Base-by-base conservation (phyloP, 163 green algal species). In the Scenedesmus sp. region DNA sequence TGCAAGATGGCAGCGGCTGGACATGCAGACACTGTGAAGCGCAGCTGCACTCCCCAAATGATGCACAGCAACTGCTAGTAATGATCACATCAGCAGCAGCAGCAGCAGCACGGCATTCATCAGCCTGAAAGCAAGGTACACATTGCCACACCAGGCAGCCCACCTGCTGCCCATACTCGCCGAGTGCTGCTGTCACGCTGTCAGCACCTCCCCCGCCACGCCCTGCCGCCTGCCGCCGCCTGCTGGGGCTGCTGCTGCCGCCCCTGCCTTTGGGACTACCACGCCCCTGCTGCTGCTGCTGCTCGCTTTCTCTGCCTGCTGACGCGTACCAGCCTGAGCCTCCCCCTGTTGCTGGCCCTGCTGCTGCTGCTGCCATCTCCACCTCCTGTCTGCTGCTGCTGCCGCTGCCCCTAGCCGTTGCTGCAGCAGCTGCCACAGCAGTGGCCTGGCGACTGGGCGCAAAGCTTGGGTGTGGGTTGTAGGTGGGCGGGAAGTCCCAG, bases 401-500 rank as follows among this genome's bases (percentile, higher is more conserved):
- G 26, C 26, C 13, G 60, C 73, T 66, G 77, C 76, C 20, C 76
- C n/a, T 85, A 3, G 76, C 76, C 12, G 26, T 15, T 13, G 1
- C 0, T 23, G 20, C 82, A 55, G 23, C 82, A 8, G 54, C 20
- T 56, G 82, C 0, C 8, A 16, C 46, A 26, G 23, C 82, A 9
- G 20, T 87, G 82, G 4, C 26, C 84, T 59, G 56, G 34, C 23
- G 79, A n/a, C n/a, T 79, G 23, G 70, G 70, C 23, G 70, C 74
- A 6, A 62, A 66, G 26, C 34, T 23, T n/a, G 76, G 76, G 76
- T 67, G 82, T 0, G 56, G 56, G 55, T 85, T 52, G 62, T 86
- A 86, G 5, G 74, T 87, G 60, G 90, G 90, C 4, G 84, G 84
- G 23, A 90, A 64, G 84, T 93, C 84, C 90, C 90, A 93, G 76